phyloP scores from a whole-genome alignment of 805 yeast genomes.

The Wickerhamomyces hampshirensis region DNA sequence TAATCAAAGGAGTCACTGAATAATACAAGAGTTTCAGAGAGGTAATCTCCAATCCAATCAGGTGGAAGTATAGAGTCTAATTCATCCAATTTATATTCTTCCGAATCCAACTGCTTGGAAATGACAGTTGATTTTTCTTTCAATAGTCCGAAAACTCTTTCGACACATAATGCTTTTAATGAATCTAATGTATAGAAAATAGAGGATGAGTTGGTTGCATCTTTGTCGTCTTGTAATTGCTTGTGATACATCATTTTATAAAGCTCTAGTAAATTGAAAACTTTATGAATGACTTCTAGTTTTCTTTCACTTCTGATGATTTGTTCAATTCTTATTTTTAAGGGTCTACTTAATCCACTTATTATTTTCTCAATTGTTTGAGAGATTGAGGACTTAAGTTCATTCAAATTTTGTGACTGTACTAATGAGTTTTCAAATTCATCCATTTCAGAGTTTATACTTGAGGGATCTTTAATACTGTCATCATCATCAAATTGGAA shows the following conservation, averaged over 20 bases:
- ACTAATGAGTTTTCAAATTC: conserved; percentile 29
- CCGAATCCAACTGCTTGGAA: conserved; percentile 18
- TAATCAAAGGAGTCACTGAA: conserved; percentile 20
- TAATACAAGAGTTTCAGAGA: conserved; percentile 54
- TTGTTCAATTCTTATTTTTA: conserved; percentile 63
- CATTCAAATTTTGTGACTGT: conserved; percentile 13
- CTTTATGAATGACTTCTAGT: conserved; percentile 48
- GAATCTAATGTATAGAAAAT: conserved; percentile 25
- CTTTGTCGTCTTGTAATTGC: conserved; percentile 17
- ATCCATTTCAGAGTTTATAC: conserved; percentile 17
- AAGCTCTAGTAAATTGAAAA: conserved; percentile 59
- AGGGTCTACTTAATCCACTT: conserved; percentile 51
- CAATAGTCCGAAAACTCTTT: conserved; percentile 36
- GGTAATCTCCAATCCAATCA: conserved; percentile 72
- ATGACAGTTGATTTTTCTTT: conserved; percentile 30
- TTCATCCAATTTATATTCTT: conserved; percentile 30
- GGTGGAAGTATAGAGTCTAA: conserved; percentile 67
- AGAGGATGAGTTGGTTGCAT: conserved; percentile 10
- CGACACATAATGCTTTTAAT: conserved; percentile 31
- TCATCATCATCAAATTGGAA: conserved; percentile 38
- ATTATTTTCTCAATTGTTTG: conserved; percentile 46
- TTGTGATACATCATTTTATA: conserved; percentile 62
- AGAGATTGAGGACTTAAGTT: conserved; percentile 13
- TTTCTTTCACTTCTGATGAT: conserved; percentile 61
- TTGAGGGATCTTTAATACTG: background rate